phyloP scores from a whole-genome alignment of 208 protist genomes.

The Trypanosoma platydactyli region DNA sequence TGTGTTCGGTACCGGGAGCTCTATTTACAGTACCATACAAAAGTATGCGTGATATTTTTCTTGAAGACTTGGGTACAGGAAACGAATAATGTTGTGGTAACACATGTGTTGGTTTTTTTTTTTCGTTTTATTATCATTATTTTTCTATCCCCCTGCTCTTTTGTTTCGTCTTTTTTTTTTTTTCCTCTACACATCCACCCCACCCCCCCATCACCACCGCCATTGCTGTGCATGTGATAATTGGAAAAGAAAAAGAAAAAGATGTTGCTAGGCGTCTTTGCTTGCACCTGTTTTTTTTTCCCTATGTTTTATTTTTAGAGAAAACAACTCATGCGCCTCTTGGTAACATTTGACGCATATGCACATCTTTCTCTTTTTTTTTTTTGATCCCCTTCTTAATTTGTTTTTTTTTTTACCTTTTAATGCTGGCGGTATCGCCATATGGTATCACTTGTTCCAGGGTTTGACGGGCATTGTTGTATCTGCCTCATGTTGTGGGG shows the following conservation, averaged over 20 bases:
- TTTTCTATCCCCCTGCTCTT: constrained; percentile 4
- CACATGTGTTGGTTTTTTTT: constrained; percentile 13
- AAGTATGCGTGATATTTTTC: too few species aligned
- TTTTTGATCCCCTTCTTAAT: constrained; percentile 9
- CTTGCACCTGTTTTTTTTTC: neutral
- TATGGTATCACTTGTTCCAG: neutral
- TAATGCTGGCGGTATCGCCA: too few species aligned
- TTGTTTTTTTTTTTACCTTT: constrained; percentile 16
- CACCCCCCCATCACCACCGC: neutral
- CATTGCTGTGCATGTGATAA: neutral
- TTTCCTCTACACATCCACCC: neutral
- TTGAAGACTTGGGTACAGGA: too few species aligned
- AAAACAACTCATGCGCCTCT: constrained; percentile 17
- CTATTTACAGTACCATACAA: constrained; percentile 4
- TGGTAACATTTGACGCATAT: constrained; percentile 25
- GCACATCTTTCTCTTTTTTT: constrained; percentile 6
- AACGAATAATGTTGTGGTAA: too few species aligned
- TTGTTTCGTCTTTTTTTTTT: constrained; percentile 17
- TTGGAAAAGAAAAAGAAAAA: neutral
- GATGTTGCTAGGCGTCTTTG: neutral
- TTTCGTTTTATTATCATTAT: constrained; percentile 11
- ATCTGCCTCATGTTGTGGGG: too few species aligned
- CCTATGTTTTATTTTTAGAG: neutral
- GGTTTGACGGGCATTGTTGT: constrained; percentile 2
- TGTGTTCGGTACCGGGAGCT: constrained; percentile 47